phyloP scores from a whole-genome alignment of 495 filamentous ascomycete species.

The Aspergillus avenaceus region DNA sequence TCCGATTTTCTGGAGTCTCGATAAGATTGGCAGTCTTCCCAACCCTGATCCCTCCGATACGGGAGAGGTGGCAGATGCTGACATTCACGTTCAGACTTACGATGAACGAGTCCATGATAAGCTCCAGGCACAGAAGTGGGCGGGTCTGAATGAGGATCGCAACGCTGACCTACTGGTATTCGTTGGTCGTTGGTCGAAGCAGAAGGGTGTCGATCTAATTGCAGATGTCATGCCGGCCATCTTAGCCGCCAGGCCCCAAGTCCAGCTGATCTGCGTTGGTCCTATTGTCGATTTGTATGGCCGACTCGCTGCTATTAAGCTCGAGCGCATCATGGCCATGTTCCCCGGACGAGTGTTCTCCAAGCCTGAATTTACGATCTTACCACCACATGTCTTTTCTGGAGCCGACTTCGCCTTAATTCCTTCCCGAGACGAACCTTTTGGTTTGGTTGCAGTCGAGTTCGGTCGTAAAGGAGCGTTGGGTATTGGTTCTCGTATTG shows the following conservation, averaged over 20 bases:
- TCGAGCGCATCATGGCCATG: slow-evolving; percentile 65
- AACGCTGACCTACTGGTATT: slow-evolving; percentile 73
- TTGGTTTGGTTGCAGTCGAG: slow-evolving; percentile 75
- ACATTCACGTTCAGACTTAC: slow-evolving; percentile 51
- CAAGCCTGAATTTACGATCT: slow-evolving; percentile 70
- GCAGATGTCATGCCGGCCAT: slow-evolving; percentile 72
- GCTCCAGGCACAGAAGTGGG: slow-evolving; percentile 74
- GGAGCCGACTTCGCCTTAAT: slow-evolving; percentile 81
- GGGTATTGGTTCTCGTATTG: slow-evolving; percentile 62
- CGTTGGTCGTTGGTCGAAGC: slow-evolving; percentile 74
- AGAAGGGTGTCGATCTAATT: slow-evolving; percentile 76
- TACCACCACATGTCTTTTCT: slow-evolving; percentile 73
- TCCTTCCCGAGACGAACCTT: slow-evolving; percentile 77
- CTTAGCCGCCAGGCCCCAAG: slow-evolving; percentile 59
- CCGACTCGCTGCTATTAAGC: slow-evolving; percentile 70
- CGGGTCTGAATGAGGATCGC: slow-evolving; percentile 60
- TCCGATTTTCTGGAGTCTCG: slow-evolving; percentile 73
- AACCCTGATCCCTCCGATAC: slow-evolving; percentile 76
- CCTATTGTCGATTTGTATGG: slow-evolving; percentile 77
- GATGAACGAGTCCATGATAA: slow-evolving; percentile 55
- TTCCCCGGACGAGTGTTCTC: slow-evolving; percentile 72
- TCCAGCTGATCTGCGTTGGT: slow-evolving; percentile 67
- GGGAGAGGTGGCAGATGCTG: slow-evolving; percentile 57
- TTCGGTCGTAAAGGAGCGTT: slow-evolving; percentile 76
- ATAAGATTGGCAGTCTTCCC: slow-evolving; percentile 65